phyloP scores from a whole-genome alignment of 2,329 filamentous ascomycete species.

The Fusarium sp. region DNA sequence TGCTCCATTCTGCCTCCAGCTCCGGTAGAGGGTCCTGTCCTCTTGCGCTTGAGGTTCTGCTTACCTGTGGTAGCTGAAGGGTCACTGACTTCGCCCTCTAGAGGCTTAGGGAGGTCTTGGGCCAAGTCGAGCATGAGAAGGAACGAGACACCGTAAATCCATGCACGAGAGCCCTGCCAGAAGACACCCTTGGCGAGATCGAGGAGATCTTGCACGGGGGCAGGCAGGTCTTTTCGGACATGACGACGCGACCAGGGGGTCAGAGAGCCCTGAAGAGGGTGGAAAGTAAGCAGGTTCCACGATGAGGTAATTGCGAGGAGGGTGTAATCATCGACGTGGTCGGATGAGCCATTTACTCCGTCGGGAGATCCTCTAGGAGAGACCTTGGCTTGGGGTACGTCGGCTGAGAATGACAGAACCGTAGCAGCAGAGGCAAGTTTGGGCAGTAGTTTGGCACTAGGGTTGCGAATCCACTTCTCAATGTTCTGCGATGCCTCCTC shows the following conservation, averaged over 20 bases:
- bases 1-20: constrained; percentile 66
- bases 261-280: constrained; percentile 80
- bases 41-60: constrained; percentile 66
- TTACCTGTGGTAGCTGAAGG: constrained; percentile 29
- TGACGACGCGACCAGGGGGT: constrained; percentile 90
- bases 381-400: constrained; percentile 54
- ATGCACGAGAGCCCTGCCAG: constrained; percentile 84
- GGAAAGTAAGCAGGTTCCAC: constrained; percentile 80
- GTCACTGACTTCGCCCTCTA: constrained; percentile 50
- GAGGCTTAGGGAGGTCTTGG: constrained; percentile 69
- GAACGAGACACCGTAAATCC: constrained; percentile 89
- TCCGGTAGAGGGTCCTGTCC: constrained; percentile 61
- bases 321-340: constrained; percentile 60
- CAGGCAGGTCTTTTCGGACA: constrained; percentile 78
- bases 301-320: constrained; percentile 67
- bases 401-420: constrained; percentile 75
- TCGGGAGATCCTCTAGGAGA: constrained; percentile 44
- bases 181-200: constrained; percentile 86
- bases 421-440: constrained; percentile 74
- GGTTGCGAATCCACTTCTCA: constrained; percentile 81
- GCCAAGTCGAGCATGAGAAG: constrained; percentile 92
- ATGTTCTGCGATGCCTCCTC: constrained; percentile 55
- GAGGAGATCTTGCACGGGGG: constrained; percentile 77
- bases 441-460: constrained; percentile 75
- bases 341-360: constrained; percentile 44